Conservation (phyloP, 768 basidiomycete genomes). For the Mycena belliarum region DNA sequence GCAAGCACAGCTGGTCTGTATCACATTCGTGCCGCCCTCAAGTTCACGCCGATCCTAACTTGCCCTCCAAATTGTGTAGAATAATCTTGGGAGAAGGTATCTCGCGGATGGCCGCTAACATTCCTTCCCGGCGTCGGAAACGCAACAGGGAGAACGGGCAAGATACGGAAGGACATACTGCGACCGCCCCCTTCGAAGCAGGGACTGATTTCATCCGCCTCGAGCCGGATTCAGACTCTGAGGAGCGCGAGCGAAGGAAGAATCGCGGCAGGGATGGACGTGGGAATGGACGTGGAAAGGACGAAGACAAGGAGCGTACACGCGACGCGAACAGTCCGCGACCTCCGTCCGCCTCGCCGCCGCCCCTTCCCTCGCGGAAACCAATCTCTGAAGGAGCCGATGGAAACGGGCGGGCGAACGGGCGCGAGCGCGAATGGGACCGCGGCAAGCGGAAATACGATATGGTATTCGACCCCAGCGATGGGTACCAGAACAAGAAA, state of each 20-base stretch:
- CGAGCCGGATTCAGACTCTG: constrained; percentile 4
- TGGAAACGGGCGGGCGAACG: neutral
- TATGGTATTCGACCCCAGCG: constrained; percentile 43
- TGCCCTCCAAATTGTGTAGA: constrained; percentile 6
- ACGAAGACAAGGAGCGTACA: neutral
- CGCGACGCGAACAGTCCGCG: constrained; percentile 2
- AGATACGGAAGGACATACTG: neutral
- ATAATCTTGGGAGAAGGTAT: constrained; percentile 6
- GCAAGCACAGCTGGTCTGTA: neutral
- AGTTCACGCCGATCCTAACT: neutral
- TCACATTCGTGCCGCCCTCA: neutral
- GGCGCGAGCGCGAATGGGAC: constrained; percentile 24
- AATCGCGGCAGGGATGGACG: neutral
- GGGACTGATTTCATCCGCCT: constrained; percentile 12
- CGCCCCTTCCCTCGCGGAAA: constrained; percentile 10
- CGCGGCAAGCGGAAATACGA: constrained; percentile 50
- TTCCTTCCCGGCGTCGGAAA: constrained; percentile 17
- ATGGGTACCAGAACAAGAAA: constrained; percentile 54
- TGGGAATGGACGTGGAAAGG: neutral
- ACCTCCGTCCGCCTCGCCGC: constrained; percentile 6
- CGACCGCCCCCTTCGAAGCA: constrained; percentile 3
- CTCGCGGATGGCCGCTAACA: constrained; percentile 5
- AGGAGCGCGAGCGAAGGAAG: neutral
- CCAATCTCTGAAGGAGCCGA: constrained; percentile 17
- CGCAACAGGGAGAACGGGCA: constrained; percentile 2